Base-by-base conservation (phyloP, 345 rosid genomes). In the Odontarrhena argentea region DNA sequence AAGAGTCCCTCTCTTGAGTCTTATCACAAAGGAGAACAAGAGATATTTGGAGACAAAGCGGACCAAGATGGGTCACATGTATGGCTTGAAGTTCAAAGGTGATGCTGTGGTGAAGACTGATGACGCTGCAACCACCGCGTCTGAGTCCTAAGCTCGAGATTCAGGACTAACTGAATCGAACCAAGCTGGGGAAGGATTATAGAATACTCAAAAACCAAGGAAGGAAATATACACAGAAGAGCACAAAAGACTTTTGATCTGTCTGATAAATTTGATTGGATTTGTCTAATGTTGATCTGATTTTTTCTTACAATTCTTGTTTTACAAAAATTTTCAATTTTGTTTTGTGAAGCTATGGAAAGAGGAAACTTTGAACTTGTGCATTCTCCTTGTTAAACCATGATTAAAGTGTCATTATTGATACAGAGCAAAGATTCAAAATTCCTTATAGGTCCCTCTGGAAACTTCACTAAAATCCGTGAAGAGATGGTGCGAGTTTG, bases 401-500 rank as follows among this genome's bases (percentile, higher is more conserved):
- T 18, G 22, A 18, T 18, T 18, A 18, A 18, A 18, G 22, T 18
- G 22, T 18, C 22, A 18, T 18, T 18, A 18, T 18, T 18, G 22
- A 18, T 18, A 18, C 22, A 18, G 22, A 18, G 22, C 22, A 18
- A 18, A 18, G 22, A 18, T 18, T 18, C 22, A 18, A 18, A 18
- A 18, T 18, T 18, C 22, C 22, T 18, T 18, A 18, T 18, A 18
- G 22, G 22, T 18, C 22, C 22, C 22, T 18, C 22, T 18, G 22
- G 22, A 18, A 18, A 18, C 22, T 18, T 18, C 22, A 18, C 22
- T 18, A 18, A 18, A 18, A 18, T 18, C 22, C 22, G 22, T 18
- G 84, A 91, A 85, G 85, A 87, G 81, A 57, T 94, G 96, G 97
- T 91, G 97, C 71, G 96, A 94, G 73, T 88, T 94, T 71, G 95